These are phyloP conservation scores for Penicillium salamii DNA, from an alignment of 495 filamentous ascomycete species.

Conservation along the genomic window DNA sequence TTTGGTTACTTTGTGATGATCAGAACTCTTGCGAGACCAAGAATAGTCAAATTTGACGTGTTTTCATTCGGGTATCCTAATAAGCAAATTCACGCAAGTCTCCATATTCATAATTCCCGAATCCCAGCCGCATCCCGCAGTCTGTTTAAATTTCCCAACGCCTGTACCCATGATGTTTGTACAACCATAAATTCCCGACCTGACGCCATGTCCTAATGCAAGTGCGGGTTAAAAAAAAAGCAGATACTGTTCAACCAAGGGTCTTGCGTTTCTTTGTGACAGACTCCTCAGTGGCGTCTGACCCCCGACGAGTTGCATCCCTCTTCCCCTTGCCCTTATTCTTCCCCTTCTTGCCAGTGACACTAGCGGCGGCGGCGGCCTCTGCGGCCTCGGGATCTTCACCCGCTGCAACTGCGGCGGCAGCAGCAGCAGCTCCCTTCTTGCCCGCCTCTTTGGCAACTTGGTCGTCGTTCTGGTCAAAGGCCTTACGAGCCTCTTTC, in stretches of 20 bases:
- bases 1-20: too few relatives aligned
- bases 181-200: not conserved
- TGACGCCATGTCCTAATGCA: not conserved
- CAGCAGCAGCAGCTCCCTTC: conserved; percentile 22
- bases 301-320: conserved; percentile 28
- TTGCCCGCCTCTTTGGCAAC: conserved; percentile 44
- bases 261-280: conserved; percentile 43
- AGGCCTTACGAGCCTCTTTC: conserved; percentile 69
- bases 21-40: not conserved
- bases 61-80: not conserved
- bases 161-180: conserved; percentile 2
- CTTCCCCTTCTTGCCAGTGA: conserved; percentile 27
- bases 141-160: conserved; percentile 1
- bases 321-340: conserved; percentile 43
- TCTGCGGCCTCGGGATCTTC: conserved; percentile 20
- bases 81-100: not conserved
- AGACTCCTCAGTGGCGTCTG: conserved; percentile 45
- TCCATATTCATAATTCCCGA: not conserved
- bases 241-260: conserved; percentile 12
- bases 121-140: not conserved
- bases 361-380: conserved; percentile 19
- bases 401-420: conserved; percentile 6
- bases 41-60: not conserved
- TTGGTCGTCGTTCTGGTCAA: conserved; percentile 56
- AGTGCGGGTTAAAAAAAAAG: not conserved